Evolutionary conservation across 2,329 filamentous ascomycete species (phyloP).

Genomic region (Xylaria sp.): DNA sequence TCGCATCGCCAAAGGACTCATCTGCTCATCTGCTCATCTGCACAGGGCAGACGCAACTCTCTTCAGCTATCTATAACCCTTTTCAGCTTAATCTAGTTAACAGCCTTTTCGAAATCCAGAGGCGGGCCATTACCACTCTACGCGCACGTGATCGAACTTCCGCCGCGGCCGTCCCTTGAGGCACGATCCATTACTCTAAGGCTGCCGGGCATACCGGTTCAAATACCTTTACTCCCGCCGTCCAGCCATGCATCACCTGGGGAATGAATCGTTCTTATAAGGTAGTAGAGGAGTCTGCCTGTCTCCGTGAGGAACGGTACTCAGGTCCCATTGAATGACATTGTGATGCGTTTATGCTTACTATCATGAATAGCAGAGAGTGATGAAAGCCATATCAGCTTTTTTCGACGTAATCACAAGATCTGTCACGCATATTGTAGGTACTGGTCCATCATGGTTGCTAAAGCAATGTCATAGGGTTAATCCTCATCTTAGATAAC

Average conservation of each 20-base stretch:
- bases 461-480: not conserved
- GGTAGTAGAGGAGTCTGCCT: not conserved
- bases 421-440: not conserved
- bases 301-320: not conserved
- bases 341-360: not conserved
- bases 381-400: not conserved
- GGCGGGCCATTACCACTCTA: not conserved
- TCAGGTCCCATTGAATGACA: not conserved
- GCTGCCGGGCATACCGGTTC: not conserved
- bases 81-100: not conserved
- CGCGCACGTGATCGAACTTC: not conserved
- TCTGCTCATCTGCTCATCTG: too few relatives aligned
- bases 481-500: not conserved
- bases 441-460: not conserved
- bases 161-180: not conserved
- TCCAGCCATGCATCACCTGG: too few relatives aligned
- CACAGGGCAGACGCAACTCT: too few relatives aligned
- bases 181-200: not conserved
- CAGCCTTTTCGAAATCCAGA: not conserved
- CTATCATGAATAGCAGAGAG: not conserved
- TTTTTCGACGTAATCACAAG: not conserved
- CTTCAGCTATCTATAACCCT: too few relatives aligned
- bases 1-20: too few relatives aligned
- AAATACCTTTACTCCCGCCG: too few relatives aligned
- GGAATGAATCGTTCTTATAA: too few relatives aligned